Evolutionary conservation across 345 rosid species (phyloP), one percentile per base, ranked within the genome.

Genomic region (Acer negundo): DNA sequence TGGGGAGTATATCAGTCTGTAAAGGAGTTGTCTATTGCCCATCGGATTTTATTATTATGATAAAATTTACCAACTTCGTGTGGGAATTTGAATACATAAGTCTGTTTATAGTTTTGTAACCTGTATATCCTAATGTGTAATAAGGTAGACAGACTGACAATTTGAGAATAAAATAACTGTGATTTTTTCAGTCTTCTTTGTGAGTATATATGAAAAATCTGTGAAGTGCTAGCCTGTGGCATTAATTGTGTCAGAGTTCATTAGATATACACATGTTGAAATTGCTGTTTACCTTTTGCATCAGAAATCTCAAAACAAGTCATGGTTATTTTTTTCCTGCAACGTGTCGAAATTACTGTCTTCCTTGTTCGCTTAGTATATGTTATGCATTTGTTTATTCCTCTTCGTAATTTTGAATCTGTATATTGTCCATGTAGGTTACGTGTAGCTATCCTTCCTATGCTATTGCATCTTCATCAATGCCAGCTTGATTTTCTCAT

Each of bases 401-500:
- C 40, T 59, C 66, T 75, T 65, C 42, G 64, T 53, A 56, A 55
- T 38, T 62, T 74, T 73, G 17, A 76, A 73, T 66, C 35, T 79
- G 70, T 72, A 74, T 68, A 75, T 81, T 69, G 42, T 79, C 22
- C 49, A 72, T 84, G 26, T 91, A 96, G 98, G 88, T 87, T 94
- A 78, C 85, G 85, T 73, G 75, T 91, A 72, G 93, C 94, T 46
- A 79, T 92, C 72, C 94, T 94, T 83, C 98, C 99, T 81, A 74
- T 92, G 79, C 83, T 83, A 77, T 84, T 96, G 84, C 98, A 92
- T 84, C 95, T 96, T 83, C 98, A 94, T 87, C 99, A 96, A 84
- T 80, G 91, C 82, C 99, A 96, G 51, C 90, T 94, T 78, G 98
- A 96, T 82, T 96, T 96, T 83, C 94, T 96, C 71, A 83, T 92